These are phyloP conservation scores for Exophiala sp. DNA, from an alignment of 2,329 filamentous ascomycete species.

Conservation along the genomic window DNA sequence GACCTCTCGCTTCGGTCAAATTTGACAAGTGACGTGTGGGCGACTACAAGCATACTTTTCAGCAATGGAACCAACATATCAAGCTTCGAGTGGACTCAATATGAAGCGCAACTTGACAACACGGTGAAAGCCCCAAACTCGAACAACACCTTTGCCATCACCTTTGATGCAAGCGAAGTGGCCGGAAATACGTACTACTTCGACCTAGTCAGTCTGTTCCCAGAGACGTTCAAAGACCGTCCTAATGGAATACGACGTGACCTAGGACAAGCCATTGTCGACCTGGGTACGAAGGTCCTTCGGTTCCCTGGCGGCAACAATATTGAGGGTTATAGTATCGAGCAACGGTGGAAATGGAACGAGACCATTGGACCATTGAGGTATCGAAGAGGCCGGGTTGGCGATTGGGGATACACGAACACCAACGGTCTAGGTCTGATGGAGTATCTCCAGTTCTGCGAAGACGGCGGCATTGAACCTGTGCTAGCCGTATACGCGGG, in stretches of 20 bases:
- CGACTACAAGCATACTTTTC: conserved; percentile 30
- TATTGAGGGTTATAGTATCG: conserved; percentile 40
- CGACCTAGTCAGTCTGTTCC: conserved; percentile 53
- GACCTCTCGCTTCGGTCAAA: conserved; percentile 40
- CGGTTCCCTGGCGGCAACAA: conserved; percentile 54
- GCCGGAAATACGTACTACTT: conserved; percentile 46
- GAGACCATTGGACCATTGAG: conserved; percentile 50
- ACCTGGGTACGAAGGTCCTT: conserved; percentile 45
- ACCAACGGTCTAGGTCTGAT: conserved; percentile 46
- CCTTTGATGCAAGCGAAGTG: conserved; percentile 45
- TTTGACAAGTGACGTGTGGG: conserved; percentile 42
- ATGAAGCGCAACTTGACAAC: conserved; percentile 40
- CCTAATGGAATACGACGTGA: conserved; percentile 52
- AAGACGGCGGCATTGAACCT: conserved; percentile 44
- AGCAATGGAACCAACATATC: conserved; percentile 24
- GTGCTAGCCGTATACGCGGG: conserved; percentile 46
- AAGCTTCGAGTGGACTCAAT: conserved; percentile 33
- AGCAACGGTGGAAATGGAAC: conserved; percentile 50
- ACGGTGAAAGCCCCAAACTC: conserved; percentile 37
- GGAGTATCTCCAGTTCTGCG: conserved; percentile 48
- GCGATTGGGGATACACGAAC: conserved; percentile 46
- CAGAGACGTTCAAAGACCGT: conserved; percentile 52
- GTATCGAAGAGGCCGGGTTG: conserved; percentile 46
- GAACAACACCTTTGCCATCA: conserved; percentile 53
- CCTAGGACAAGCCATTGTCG: conserved; percentile 45